These are phyloP conservation scores for Ophiocordyceps camponoti-floridani DNA, from an alignment of 2,329 filamentous ascomycete genomes.

Conservation along the genomic window DNA sequence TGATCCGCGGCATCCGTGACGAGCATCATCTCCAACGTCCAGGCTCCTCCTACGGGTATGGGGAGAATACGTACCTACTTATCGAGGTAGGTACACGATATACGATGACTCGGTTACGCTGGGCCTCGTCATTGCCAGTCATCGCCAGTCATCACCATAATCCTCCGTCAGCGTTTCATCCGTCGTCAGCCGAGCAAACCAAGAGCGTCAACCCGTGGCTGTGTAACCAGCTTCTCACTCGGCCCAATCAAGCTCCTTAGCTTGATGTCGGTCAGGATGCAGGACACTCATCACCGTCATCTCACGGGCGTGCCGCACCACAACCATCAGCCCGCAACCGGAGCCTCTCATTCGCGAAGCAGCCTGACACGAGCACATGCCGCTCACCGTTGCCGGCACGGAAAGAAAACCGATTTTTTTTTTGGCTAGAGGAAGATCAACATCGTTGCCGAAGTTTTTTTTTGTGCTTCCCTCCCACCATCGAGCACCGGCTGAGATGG, in stretches of 20 bases:
- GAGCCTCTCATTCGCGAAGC: background rate
- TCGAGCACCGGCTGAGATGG: too few species aligned
- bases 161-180: background rate
- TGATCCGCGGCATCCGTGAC: too few species aligned
- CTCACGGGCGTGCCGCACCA: background rate
- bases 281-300: slow-evolving; percentile 1
- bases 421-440: background rate
- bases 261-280: slow-evolving; percentile 1
- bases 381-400: background rate
- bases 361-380: background rate
- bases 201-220: background rate
- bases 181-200: background rate
- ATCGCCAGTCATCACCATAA: background rate
- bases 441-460: too few species aligned
- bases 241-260: background rate
- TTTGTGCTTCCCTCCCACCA: too few species aligned
- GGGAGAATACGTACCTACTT: too few species aligned
- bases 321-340: background rate
- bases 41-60: too few species aligned
- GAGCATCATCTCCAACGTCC: too few species aligned
- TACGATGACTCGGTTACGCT: background rate
- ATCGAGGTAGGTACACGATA: too few species aligned
- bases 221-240: background rate
- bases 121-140: background rate
- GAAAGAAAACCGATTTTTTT: background rate